Evolutionary conservation across 139 green algal species (phyloP), one percentile per base, ranked within the genome.

Genomic region (Coccomyxa sp.): DNA sequence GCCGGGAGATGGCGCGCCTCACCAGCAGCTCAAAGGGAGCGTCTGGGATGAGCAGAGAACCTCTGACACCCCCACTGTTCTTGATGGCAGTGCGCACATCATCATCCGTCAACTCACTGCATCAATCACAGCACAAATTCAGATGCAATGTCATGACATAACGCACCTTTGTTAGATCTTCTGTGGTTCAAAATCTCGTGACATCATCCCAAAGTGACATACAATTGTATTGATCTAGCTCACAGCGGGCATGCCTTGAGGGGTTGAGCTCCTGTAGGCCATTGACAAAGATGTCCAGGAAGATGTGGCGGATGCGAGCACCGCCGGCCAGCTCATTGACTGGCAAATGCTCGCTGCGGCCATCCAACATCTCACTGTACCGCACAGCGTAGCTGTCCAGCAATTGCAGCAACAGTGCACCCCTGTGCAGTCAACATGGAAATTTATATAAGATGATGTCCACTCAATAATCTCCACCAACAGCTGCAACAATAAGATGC

Each of bases 1-100:
- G 91, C 13, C 87, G 85, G 31, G 85, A 81, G 71, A 98, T 94
- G 15, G 91, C 89, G 4, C 92, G 86, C 10, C 96, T 86, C 32
- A 96, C 92, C 75, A 99, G 88, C 84, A 98, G 86, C 92, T 99
- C 96, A 88, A 99, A 99, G 0, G 96, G 96, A 67, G 95, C 95
- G 87, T 98, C 93, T 11, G 94, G 95, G 60, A 98, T 95, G 17
- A 98, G 85, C 81, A 98, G 88, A 16, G 87, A 92, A 81, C 93
- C 94, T 57, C 83, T 92, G 58, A 98, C 93, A 66, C 95, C 96
- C 28, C 90, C 93, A 58, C 89, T 94, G 91, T 99, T 99, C 82
- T 95, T 93, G 81, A 99, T 98, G 78, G 95, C 95, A 14, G 94
- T 99, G 28, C 91, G 90, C 66, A 99, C 94, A 75, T 96, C 94